Evolutionary conservation across 2,329 filamentous ascomycete genomes (phyloP), one percentile per base, ranked within the genome.

Genomic region (Penicillium sp.): DNA sequence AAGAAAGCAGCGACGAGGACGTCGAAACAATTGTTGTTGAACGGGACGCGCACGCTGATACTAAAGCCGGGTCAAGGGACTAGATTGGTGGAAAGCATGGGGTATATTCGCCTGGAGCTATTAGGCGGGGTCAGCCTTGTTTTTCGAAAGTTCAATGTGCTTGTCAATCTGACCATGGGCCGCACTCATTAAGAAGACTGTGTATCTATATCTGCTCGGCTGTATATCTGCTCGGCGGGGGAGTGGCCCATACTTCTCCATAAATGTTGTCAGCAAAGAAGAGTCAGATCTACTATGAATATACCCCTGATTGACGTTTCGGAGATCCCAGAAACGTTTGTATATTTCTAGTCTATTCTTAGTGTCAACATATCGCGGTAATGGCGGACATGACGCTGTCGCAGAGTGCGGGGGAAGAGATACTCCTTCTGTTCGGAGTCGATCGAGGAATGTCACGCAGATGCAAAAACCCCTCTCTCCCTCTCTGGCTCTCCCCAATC

Each of bases 21-120:
- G 48, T 56, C 25, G 64, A 68, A 10, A 60, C 38, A n/a, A 55
- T 67, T 13, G 28, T 62, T 28, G 56, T 65, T 40, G 45, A 60
- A 14, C 38, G 40, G 10, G 48, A 19, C 6, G n/a, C 26, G 46
- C 22, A 55, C 26, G 52, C 42, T 10, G 53, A 55, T 33, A 46
- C 42, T 10, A 57, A 57, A 22, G 42, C 28, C n/a, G 40, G 25
- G 14, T 28, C 14, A 38, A n/a, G 10, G 14, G 8, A 51, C 8
- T 51, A 35, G n/a, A 13, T 51, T 49, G 28, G 4, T 8, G 10
- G 14, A 43, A n/a, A 1, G 1, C 14, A 19, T 40, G 35, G 28
- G 51, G 6, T 22, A 16, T 7, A 45, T 28, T 6, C 25, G 38
- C 48, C 48, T 25, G 25, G 43, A 28, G 5, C 43, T 8, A 46